Evolutionary conservation across 805 yeast species (phyloP), one percentile per base, ranked within the genome.

Genomic region (Hanseniaspora meyeri): DNA sequence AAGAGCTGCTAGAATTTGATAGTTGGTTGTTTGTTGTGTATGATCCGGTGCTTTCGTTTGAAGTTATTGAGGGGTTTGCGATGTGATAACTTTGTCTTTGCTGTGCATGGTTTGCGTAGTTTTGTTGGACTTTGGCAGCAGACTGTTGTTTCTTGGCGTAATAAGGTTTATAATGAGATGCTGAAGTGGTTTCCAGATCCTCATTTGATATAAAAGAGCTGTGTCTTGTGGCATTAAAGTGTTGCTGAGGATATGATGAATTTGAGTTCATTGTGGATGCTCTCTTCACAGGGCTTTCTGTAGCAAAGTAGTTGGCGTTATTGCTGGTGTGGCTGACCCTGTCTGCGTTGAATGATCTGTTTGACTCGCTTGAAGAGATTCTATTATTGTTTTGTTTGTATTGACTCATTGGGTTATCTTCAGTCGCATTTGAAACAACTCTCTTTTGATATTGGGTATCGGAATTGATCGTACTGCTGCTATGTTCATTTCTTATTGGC

Each of bases 121-220:
- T 46, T 19, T 46, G 39, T 17, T 46, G 49, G 11, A 46, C 24
- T n/a, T 34, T 46, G 9, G 49, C 39, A 31, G 39, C 39, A 11
- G 49, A 46, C 7, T 50, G 47, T 32, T 43, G 55, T 27, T 51
- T 34, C 32, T 52, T 47, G 20, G 56, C 56, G 38, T 52, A 52
- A 20, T 37, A 52, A 9, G 56, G 56, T 37, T 52, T 52, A 16
- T 45, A 52, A 27, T 52, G 56, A 11, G 43, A 12, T 4, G 49
- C 19, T 11, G 31, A 32, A 4, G 20, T 17, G 37, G 29, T 39
- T 14, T 29, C 50, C 24, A 45, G 29, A 7, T 52, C 56, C 3
- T 52, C 50, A 10, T 11, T n/a, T 11, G 29, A n/a, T 8, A 52
- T n/a, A 38, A 34, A 37, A 19, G 56, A 52, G 24, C 56, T 52